Percentiles rank a stretch among this genome's conserved stretches.
Conservation (phyloP, 805 yeast genomes). For the Saccharomycopsis schoenii region DNA sequence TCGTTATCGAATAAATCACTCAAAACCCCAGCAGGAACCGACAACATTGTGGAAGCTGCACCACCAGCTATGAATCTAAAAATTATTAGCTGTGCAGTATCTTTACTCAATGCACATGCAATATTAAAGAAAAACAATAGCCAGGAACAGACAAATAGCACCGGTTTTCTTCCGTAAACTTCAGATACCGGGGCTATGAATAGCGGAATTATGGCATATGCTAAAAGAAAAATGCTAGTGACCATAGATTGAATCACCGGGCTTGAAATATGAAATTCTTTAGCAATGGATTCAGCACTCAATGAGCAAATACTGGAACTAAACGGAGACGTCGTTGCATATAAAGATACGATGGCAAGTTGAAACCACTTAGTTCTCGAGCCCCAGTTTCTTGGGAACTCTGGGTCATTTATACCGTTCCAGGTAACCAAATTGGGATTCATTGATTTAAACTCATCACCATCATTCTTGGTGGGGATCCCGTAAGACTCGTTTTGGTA, state of each 20-base stretch:
- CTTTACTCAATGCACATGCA: slow-evolving; percentile 53
- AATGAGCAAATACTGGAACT: slow-evolving; percentile 57
- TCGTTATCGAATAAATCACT: slow-evolving; percentile 48
- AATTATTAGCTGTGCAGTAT: slow-evolving; percentile 44
- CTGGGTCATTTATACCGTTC: slow-evolving; percentile 53
- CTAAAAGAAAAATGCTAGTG: slow-evolving; percentile 57
- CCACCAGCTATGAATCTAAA: slow-evolving; percentile 55
- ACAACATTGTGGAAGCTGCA: slow-evolving; percentile 59
- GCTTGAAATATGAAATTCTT: slow-evolving; percentile 33
- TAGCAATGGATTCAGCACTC: slow-evolving; percentile 40
- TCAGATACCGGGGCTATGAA: slow-evolving; percentile 62
- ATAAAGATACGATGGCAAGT: slow-evolving; percentile 39
- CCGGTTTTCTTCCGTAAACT: slow-evolving; percentile 49
- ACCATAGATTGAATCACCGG: slow-evolving; percentile 39
- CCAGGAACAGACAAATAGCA: slow-evolving; percentile 43
- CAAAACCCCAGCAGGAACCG: slow-evolving; percentile 60
- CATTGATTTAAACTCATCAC: slow-evolving; percentile 40
- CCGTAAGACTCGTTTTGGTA: background rate
- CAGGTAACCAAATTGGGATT: slow-evolving; percentile 65
- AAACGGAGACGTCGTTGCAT: slow-evolving; percentile 51
- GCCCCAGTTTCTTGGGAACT: slow-evolving; percentile 58
- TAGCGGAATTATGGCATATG: slow-evolving; percentile 60
- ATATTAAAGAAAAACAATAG: slow-evolving; percentile 39
- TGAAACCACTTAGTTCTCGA: slow-evolving; percentile 31
- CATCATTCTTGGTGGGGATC: slow-evolving; percentile 31